Percentiles rank a stretch among this genome's conserved stretches.
Evolutionary conservation across 2,329 filamentous ascomycete genomes (phyloP).

Genomic region (Fusarium austroafricanum): DNA sequence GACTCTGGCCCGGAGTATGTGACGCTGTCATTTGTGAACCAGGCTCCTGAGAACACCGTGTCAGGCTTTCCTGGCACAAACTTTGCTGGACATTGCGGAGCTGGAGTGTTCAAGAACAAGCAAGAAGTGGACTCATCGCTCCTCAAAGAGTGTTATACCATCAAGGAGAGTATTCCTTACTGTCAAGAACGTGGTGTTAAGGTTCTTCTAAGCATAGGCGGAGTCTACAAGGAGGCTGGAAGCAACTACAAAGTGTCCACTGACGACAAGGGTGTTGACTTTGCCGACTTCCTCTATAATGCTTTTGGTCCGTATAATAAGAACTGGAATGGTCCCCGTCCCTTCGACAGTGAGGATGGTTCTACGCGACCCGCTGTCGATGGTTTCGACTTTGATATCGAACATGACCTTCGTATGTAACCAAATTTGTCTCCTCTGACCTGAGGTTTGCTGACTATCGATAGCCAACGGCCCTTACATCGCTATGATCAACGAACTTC

Average conservation of each 20-base stretch:
- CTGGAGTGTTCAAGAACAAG: slow-evolving; percentile 40
- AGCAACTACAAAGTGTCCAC: slow-evolving; percentile 52
- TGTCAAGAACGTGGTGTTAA: slow-evolving; percentile 58
- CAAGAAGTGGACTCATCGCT: slow-evolving; percentile 47
- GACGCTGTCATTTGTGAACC: slow-evolving; percentile 54
- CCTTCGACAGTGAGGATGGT: slow-evolving; percentile 51
- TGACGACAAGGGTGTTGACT: slow-evolving; percentile 49
- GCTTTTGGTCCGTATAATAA: slow-evolving; percentile 54
- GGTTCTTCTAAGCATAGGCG: slow-evolving; percentile 57
- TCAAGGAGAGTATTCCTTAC: slow-evolving; percentile 55
- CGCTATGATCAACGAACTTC: slow-evolving; percentile 53
- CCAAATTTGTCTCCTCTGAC: neutral
- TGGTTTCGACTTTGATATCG: slow-evolving; percentile 59
- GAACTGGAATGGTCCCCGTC: slow-evolving; percentile 51
- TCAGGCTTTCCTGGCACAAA: slow-evolving; percentile 54
- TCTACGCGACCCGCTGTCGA: slow-evolving; percentile 49
- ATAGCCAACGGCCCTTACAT: slow-evolving; percentile 53
- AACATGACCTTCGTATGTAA: slow-evolving; percentile 49
- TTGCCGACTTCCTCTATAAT: slow-evolving; percentile 54
- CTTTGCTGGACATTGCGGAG: slow-evolving; percentile 55
- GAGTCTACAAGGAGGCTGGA: slow-evolving; percentile 41
- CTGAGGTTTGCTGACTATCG: neutral
- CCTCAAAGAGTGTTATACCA: slow-evolving; percentile 50
- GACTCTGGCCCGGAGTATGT: slow-evolving; percentile 53
- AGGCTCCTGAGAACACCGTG: slow-evolving; percentile 51